Base-by-base conservation (phyloP, 1,284 basidiomycete genomes). In the Cryptococcus maquisensis region DNA sequence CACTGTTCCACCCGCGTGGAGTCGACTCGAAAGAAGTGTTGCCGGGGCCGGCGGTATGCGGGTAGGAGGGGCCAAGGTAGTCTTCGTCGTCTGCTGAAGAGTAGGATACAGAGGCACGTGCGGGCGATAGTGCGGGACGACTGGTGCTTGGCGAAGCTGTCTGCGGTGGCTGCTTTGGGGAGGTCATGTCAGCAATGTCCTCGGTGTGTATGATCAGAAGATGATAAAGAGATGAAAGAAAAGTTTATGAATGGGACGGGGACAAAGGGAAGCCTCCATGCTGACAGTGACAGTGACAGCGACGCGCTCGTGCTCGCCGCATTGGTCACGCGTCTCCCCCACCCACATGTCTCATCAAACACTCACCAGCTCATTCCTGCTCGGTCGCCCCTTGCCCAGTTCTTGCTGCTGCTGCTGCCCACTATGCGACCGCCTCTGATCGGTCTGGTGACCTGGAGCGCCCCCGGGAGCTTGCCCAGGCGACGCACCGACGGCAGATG, bases 41-140 rank as follows among this genome's bases (percentile, higher is more conserved):
- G 16, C 51, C 56, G 10, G 60, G 52, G 8, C 44, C 41, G 21
- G 55, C 58, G 21, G 57, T 56, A 15, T 44, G 56, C 13, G 58
- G 47, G 35, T 48, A 38, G 16, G 36, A 20, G 21, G 57, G 54
- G 37, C 55, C 52, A 26, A 55, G 51, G 39, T 60, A 53, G 43
- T 60, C 60, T 45, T 62, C 60, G 32, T 60, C 61, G 21, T 59
- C 60, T 10, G 55, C 51, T n/a, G 63, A 57, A 8, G 59, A 47
- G 38, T 51, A 51, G 6, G 58, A n/a, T n/a, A n/a, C n/a, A n/a
- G n/a, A 60, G 21, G 56, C 48, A 39, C 54, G 52, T 23, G 49
- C 51, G 3, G 56, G 59, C 6, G 51, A 51, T 6, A 49, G 24
- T 15, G 35, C 51, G 16, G 47, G 45, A 18, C n/a, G n/a, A 3